Conservation (phyloP, 257 asterid genomes). For the Fraxinus americana region DNA sequence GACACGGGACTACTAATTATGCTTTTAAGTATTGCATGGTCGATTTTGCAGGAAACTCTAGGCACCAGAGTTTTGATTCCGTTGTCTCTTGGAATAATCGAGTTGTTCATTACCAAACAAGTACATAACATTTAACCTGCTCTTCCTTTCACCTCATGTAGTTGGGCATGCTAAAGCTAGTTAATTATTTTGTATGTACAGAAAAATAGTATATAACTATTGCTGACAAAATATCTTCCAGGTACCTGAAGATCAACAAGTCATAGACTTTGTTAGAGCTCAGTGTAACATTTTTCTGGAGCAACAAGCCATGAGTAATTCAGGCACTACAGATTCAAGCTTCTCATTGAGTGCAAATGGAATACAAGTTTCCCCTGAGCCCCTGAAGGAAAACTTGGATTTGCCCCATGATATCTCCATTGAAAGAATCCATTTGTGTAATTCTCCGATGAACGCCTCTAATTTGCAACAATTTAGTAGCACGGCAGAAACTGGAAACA, state of each 20-base stretch:
- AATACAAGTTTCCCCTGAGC: slow-evolving; percentile 19
- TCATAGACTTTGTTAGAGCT: slow-evolving; percentile 52
- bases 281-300: slow-evolving; percentile 57
- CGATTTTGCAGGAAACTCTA: slow-evolving; percentile 45
- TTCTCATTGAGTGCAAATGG: slow-evolving; percentile 25
- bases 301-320: slow-evolving; percentile 47
- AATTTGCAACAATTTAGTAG: slow-evolving; percentile 28
- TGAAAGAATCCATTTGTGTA: slow-evolving; percentile 37
- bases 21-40: neutral
- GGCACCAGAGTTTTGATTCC: slow-evolving; percentile 78
- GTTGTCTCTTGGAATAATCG: slow-evolving; percentile 59
- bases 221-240: slow-evolving; percentile 22
- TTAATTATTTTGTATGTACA: neutral
- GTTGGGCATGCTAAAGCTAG: neutral
- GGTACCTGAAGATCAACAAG: slow-evolving; percentile 71
- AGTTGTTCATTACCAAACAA: slow-evolving; percentile 61
- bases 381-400: slow-evolving; percentile 25
- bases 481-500: slow-evolving; percentile 26
- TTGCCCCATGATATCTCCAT: slow-evolving; percentile 40
- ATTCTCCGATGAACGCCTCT: slow-evolving; percentile 20
- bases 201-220: neutral
- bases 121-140: slow-evolving; percentile 28
- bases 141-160: neutral
- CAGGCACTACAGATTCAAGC: slow-evolving; percentile 21
- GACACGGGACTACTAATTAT: neutral